A percentile compares a stretch with the other conserved stretches of the same genome.
Conservation (phyloP, 495 filamentous ascomycete species). For the Lentithecium fluviatile region DNA sequence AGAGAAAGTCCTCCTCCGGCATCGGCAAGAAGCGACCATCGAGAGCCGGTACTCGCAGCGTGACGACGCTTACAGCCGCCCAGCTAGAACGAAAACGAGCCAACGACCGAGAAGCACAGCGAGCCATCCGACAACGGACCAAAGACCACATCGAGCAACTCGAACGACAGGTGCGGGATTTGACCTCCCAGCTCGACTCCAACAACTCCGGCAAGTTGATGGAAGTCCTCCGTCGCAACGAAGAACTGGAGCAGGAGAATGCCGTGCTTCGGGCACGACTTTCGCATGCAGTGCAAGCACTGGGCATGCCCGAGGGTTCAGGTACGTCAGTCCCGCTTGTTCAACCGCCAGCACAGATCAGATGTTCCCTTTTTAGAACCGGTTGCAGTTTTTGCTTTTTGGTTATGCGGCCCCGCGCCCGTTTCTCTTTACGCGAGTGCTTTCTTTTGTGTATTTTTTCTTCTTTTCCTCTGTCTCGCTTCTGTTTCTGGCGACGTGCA, state of each 20-base stretch:
- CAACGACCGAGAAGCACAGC: slow-evolving; percentile 86
- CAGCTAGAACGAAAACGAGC: slow-evolving; percentile 73
- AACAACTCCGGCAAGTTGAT: slow-evolving; percentile 43
- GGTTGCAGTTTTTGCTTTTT: slow-evolving; percentile 2
- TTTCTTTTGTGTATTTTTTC: slow-evolving; percentile 1
- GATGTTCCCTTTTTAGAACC: slow-evolving; percentile 1
- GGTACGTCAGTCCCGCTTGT: slow-evolving; percentile 31
- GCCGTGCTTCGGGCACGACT: slow-evolving; percentile 39
- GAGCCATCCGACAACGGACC: slow-evolving; percentile 78
- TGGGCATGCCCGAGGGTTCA: slow-evolving; percentile 29
- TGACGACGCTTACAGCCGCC: slow-evolving; percentile 56
- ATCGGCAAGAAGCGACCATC: slow-evolving; percentile 45
- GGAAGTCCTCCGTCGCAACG: slow-evolving; percentile 53
- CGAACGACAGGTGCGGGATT: slow-evolving; percentile 67
- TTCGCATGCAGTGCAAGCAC: slow-evolving; percentile 31
- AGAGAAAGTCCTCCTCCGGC: slow-evolving; percentile 31
- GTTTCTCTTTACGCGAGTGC: no score
- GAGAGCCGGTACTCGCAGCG: slow-evolving; percentile 59
- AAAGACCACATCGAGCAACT: slow-evolving; percentile 77
- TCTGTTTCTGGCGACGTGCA: slow-evolving; percentile 23
- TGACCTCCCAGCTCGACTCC: slow-evolving; percentile 49
- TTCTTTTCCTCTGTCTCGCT: neutral
- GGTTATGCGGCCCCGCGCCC: neutral
- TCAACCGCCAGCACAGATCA: neutral
- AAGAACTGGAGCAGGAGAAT: slow-evolving; percentile 56